Evolutionary conservation across 2,329 filamentous ascomycete genomes (phyloP), one percentile per base, ranked within the genome.

Genomic region (Onygenales sp.): DNA sequence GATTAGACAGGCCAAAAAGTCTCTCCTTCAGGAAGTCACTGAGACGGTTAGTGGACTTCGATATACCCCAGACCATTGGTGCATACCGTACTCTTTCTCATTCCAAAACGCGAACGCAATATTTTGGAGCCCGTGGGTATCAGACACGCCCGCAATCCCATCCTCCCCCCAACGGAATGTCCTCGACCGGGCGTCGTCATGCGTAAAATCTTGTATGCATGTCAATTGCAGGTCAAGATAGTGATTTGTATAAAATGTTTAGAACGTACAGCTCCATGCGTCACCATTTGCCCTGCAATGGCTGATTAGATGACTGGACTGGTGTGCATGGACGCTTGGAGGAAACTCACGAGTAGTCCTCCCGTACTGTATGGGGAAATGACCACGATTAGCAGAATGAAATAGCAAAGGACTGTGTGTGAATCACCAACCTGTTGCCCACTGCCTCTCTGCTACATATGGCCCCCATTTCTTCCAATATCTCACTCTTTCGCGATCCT

Each of bases 381-480:
- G 53, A 50, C 51, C 57, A 41, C 56, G 53, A 60, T 72, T 51
- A 63, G 66, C 59, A 65, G 64, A n/a, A 43, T 32, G 32, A 33
- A 21, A 38, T 45, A 31, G 5, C 10, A 14, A 41, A 41, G 50
- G 21, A 46, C 56, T 43, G 36, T 32, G 21, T 42, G 31, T 17
- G 50, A 49, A 65, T 35, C 55, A 56, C 81, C 67, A 74, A 87
- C 88, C 90, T 61, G 90, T 95, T 54, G 91, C 90, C 92, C 92
- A 96, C 76, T 96, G 91, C 66, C 91, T 80, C 76, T 97, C 92
- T 53, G 91, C 84, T 63, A 95, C 85, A 66, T 96, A 97, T 27
- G 91, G 86, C 53, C 92, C 92, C 90, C 91, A 96, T 83, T 86
- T 89, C 82, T 97, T 97, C 92, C 92, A 97, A 76, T 97, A 97